Evolutionary conservation across 768 basidiomycete genomes (phyloP), one percentile per base, ranked within the genome.

Genomic region (Xerocomus brunneocitrinus): DNA sequence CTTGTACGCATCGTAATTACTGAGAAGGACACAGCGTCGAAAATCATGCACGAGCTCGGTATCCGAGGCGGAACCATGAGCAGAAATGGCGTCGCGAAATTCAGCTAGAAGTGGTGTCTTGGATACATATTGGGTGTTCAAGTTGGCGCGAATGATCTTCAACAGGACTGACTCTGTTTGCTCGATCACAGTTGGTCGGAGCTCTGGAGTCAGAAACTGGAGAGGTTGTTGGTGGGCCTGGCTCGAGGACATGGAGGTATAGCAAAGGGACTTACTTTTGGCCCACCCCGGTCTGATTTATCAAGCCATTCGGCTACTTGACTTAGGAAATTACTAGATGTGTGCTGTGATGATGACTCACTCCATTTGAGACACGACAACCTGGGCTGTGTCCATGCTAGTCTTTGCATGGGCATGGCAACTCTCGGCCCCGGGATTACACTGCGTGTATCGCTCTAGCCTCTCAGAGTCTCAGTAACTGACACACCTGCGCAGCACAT

Each of bases 1-100:
- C 32, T 53, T 24, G 34, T 58, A 61, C 9, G 42, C 16, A 5
- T 53, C 57, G 25, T 58, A 61, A 14, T 41, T 25, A 14, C 48
- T 42, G 1, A 52, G 34, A 1, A 50, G 52, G 12, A 56, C 38
- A n/a, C 38, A 13, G 25, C 22, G 22, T 2, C 51, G 45, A 25
- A 53, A 59, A 38, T 24, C 31, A 9, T 42, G 8, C 3, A 57
- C 22, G 16, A 59, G 19, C 13, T 32, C 22, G 13, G 19, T 6
- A 16, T 57, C 52, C 2, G 42, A 35, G 6, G 25, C 16, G 2
- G 27, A 38, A 28, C 49, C 31, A 25, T 32, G 14, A 3, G 27
- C 31, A 8, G 27, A 16, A 4, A 50, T 19, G 3, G 49, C 52
- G 10, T 41, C 42, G 12, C 49, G 43, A 45, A 59, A 54, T 12